Evolutionary conservation across 345 rosid genomes (phyloP).

Genomic region (Camelina hispida): DNA sequence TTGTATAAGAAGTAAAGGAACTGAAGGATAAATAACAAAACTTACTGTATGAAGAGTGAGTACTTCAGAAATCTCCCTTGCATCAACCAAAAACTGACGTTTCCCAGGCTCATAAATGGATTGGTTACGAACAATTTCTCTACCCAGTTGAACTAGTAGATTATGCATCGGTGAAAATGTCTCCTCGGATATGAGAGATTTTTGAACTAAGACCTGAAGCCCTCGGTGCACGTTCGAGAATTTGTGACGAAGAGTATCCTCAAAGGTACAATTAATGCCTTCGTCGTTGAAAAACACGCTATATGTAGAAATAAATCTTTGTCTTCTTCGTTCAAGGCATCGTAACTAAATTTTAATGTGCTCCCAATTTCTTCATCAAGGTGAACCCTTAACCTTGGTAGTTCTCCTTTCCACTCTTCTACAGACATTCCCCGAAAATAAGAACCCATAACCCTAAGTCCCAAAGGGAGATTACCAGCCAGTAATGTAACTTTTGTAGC

Average conservation of each 20-base stretch:
- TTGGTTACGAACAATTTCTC: slow-evolving; percentile 2
- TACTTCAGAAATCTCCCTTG: background rate
- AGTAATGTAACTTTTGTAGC: background rate
- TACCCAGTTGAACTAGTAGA: background rate
- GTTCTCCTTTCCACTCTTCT: background rate
- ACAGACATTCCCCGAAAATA: background rate
- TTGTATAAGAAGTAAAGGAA: too few relatives aligned
- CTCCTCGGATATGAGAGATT: background rate
- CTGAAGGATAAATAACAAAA: too few relatives aligned
- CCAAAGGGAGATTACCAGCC: background rate
- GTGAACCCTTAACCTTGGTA: background rate
- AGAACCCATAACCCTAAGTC: background rate
- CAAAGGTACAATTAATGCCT: background rate
- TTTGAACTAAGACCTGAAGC: background rate
- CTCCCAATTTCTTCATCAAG: background rate
- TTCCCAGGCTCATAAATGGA: background rate
- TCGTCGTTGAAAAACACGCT: background rate
- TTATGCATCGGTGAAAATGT: background rate
- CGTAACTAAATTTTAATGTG: background rate
- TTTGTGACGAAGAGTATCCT: background rate
- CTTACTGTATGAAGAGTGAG: background rate
- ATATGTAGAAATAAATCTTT: background rate
- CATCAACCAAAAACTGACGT: background rate
- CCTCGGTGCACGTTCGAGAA: background rate
- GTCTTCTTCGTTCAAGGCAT: background rate